Evolutionary conservation across 192 early-diverging fungal species (phyloP).

Genomic region (Coemansia sp.): DNA sequence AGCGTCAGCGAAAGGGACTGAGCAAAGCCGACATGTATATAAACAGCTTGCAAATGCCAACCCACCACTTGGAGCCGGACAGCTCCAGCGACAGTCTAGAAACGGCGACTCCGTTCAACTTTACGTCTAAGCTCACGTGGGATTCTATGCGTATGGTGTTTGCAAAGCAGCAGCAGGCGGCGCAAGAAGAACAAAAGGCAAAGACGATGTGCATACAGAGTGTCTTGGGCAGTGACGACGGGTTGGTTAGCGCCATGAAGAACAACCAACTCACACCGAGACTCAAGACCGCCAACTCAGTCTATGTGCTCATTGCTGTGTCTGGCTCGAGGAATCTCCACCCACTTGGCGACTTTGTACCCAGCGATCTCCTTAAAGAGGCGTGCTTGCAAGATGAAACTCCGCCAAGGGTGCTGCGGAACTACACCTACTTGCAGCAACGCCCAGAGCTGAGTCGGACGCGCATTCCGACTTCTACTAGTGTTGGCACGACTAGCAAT

Average conservation of each 20-base stretch:
- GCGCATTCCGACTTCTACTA: neutral
- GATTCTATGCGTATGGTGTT: slow-evolving; percentile 35
- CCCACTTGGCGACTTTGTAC: slow-evolving; percentile 7
- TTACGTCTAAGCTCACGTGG: slow-evolving; percentile 39
- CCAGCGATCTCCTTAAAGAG: slow-evolving; percentile 5
- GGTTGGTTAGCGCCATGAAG: neutral
- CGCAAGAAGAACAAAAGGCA: slow-evolving; percentile 12
- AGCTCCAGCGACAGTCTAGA: slow-evolving; percentile 10
- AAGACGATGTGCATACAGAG: slow-evolving; percentile 12
- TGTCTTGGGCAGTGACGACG: slow-evolving; percentile 1
- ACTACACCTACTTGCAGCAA: neutral
- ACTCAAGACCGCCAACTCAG: slow-evolving; percentile 12
- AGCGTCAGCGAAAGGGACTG: slow-evolving; percentile 38
- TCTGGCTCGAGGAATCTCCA: slow-evolving; percentile 22
- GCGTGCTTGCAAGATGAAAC: slow-evolving; percentile 1
- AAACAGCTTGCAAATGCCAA: slow-evolving; percentile 13
- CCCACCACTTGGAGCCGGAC: slow-evolving; percentile 13
- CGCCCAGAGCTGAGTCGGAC: neutral
- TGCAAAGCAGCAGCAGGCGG: slow-evolving; percentile 4
- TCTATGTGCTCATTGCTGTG: slow-evolving; percentile 20
- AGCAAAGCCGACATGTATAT: slow-evolving; percentile 43
- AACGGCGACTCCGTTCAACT: slow-evolving; percentile 35
- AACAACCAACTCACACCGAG: slow-evolving; percentile 13
- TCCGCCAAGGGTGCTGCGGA: slow-evolving; percentile 20
- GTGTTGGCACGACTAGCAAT: neutral